Conservation (phyloP, 1,284 basidiomycete species). For the Laetiporus sulphureus region DNA sequence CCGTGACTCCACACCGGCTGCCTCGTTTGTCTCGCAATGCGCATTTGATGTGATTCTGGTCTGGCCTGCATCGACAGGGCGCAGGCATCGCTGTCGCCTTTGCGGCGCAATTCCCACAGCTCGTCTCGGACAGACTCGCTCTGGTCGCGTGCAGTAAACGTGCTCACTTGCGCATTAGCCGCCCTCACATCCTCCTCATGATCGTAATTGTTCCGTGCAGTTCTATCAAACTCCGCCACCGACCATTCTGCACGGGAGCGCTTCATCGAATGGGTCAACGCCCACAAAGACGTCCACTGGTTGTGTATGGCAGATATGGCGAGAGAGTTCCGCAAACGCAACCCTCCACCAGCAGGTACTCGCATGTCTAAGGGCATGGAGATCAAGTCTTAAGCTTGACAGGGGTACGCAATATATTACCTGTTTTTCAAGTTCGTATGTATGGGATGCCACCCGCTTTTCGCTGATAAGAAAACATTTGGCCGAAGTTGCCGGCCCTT, state of each 20-base stretch:
- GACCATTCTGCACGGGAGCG: conserved; percentile 43
- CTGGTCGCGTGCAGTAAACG: conserved; percentile 63
- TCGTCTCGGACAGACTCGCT: conserved; percentile 56
- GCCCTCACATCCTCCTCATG: conserved; percentile 62
- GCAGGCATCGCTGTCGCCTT: conserved; percentile 69
- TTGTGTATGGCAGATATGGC: conserved; percentile 72
- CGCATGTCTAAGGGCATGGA: conserved; percentile 34
- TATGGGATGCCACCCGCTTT: too few relatives aligned
- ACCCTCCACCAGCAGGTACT: conserved; percentile 23
- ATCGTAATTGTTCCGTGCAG: conserved; percentile 39
- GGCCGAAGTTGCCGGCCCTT: too few relatives aligned
- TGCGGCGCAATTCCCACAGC: conserved; percentile 58
- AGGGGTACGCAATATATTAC: too few relatives aligned
- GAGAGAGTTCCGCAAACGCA: conserved; percentile 37
- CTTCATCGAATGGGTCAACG: conserved; percentile 76
- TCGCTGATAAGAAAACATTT: too few relatives aligned
- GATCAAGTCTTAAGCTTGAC: too few relatives aligned
- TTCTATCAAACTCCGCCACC: neutral
- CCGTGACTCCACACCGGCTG: too few relatives aligned
- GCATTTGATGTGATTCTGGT: too few relatives aligned
- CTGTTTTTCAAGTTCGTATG: too few relatives aligned
- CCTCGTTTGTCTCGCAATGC: too few relatives aligned
- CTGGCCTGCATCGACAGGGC: too few relatives aligned
- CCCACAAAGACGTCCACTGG: conserved; percentile 67
- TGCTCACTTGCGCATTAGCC: too few relatives aligned